Conservation (phyloP, 2,329 filamentous ascomycete species). For the Lasiodiplodia gonubiensis region DNA sequence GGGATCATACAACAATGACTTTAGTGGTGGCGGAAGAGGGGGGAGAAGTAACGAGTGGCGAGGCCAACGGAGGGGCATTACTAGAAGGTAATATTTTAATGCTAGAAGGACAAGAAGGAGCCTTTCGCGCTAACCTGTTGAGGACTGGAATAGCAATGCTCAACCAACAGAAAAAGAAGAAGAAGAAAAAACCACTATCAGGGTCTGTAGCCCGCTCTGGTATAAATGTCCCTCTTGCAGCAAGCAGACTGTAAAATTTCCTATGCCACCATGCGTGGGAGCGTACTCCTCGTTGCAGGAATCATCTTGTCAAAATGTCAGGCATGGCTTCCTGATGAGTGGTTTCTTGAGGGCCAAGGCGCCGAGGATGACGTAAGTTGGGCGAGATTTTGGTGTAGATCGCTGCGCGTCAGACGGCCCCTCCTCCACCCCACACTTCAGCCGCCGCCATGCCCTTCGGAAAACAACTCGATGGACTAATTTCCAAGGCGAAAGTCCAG, state of each 20-base stretch:
- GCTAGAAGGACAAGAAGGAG: too few relatives aligned
- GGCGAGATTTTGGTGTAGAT: background rate
- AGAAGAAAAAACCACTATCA: too few relatives aligned
- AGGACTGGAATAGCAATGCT: too few relatives aligned
- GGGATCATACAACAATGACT: background rate
- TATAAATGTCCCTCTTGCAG: background rate
- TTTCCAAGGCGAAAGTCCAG: conserved; percentile 26
- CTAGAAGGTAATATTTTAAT: background rate
- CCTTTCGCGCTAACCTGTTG: too few relatives aligned
- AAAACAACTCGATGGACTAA: conserved; percentile 25
- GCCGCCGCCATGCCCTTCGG: conserved; percentile 18
- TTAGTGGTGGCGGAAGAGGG: background rate
- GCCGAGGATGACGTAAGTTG: conserved; percentile 13
- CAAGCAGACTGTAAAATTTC: background rate
- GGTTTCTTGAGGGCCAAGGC: background rate
- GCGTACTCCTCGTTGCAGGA: background rate
- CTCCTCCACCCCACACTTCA: conserved; percentile 8
- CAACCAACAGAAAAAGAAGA: too few relatives aligned
- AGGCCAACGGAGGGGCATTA: background rate
- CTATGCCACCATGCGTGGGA: background rate
- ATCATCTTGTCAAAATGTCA: background rate
- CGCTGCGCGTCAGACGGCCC: conserved; percentile 10
- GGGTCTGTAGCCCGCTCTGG: too few relatives aligned
- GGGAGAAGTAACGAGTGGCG: background rate
- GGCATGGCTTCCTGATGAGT: background rate